phyloP scores from a whole-genome alignment of 768 basidiomycete species.

The Cubamyces sp. region DNA sequence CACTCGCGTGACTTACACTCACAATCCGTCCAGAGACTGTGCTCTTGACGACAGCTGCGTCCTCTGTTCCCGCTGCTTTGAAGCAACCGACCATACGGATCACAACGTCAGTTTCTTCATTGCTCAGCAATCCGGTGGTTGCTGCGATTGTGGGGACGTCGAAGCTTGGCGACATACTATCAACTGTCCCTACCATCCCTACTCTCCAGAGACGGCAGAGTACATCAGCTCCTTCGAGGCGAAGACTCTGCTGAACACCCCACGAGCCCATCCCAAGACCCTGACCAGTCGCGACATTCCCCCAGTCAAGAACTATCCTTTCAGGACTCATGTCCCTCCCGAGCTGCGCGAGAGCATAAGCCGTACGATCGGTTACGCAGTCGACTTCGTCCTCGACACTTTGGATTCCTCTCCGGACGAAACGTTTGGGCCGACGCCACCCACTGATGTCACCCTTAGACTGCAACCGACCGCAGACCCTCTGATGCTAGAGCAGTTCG shows the following conservation, averaged over 20 bases:
- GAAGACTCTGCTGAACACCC: conserved; percentile 29
- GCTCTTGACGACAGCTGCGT: conserved; percentile 89
- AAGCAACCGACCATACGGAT: conserved; percentile 79
- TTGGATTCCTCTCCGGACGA: conserved; percentile 85
- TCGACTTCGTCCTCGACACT: conserved; percentile 85
- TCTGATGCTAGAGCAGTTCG: conserved; percentile 77
- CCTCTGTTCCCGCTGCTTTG: conserved; percentile 88
- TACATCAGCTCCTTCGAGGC: conserved; percentile 34
- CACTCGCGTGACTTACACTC: background rate
- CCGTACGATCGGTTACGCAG: conserved; percentile 71
- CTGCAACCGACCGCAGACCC: conserved; percentile 78
- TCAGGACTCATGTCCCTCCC: conserved; percentile 57
- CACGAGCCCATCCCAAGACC: conserved; percentile 46
- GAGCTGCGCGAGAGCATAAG: conserved; percentile 77
- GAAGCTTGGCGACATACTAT: conserved; percentile 82
- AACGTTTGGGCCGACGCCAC: conserved; percentile 53
- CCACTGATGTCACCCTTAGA: conserved; percentile 69
- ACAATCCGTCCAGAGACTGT: conserved; percentile 68
- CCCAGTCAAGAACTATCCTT: conserved; percentile 61
- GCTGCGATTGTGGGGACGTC: conserved; percentile 93
- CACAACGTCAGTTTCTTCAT: conserved; percentile 96
- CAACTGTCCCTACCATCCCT: conserved; percentile 77
- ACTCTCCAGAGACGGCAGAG: conserved; percentile 38
- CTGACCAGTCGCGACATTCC: conserved; percentile 53
- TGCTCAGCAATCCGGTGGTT: conserved; percentile 88